Base-by-base conservation (phyloP, 23 red algal species). In the Cyanidiococcus yangmingshanensis region DNA sequence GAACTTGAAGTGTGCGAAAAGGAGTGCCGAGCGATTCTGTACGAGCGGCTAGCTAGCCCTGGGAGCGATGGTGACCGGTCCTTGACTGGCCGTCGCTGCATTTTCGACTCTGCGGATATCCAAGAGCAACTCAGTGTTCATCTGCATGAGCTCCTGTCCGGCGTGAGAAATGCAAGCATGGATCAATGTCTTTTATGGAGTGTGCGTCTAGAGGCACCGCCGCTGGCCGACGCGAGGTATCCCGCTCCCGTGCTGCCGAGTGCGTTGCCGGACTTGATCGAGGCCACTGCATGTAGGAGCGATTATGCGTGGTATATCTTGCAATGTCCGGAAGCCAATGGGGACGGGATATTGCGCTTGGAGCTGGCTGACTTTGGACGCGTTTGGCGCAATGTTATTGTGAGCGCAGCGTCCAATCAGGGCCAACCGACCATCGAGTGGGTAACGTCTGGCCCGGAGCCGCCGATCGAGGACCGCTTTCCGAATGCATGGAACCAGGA, bases 381-480 rank as follows among this genome's bases (percentile, higher is more conserved):
- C 3, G 63, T 71, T 7, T 71, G 63, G 63, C 7, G 63, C 3
- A 12, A 30, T 12, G 27, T 3, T 3, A 29, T 30, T 12, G n/a
- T 25, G 16, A 7, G 32, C 12, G 16, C 15, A 32, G 32, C 12
- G 12, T 2, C 15, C 63, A 29, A 35, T 30, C 16, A 12, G n/a
- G 63, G 7, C 16, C 63, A 7, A 29, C 63, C 15, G 63, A 7
- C 45, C 7, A 7, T 54, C 45, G 45, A 54, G 45, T 71, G 63
- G 63, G 32, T 30, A 2, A 29, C 63, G 3, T 7, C 63, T 7
- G 63, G 63, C 32, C 54, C 39, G 40, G 39, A 75, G 31, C 86
- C 91, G 26, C 77, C 89, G 21, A 87, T 85, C 59, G 91, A 96
- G 75, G 91, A 96, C 68, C 80, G 91, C 38, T 87, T 86, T 77